These are phyloP conservation scores for Musa beccarii DNA, from an alignment of 176 grass and related monocot genomes.

Conservation along the genomic window DNA sequence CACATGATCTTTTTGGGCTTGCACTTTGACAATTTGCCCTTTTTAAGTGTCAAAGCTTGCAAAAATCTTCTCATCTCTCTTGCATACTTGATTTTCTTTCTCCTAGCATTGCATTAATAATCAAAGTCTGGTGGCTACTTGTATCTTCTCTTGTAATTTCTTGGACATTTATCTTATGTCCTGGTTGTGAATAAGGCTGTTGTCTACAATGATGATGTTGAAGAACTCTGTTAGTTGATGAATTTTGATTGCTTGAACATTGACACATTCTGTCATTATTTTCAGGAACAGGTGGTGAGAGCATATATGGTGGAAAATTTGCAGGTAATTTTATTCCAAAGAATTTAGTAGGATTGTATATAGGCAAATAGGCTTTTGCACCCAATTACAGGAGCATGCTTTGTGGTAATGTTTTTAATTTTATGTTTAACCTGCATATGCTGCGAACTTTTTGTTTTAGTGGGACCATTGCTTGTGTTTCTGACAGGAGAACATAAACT, in stretches of 20 bases:
- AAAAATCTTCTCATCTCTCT: not conserved
- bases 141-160: not conserved
- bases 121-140: not conserved
- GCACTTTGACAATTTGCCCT: not conserved
- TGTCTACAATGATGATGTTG: not conserved
- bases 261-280: not conserved
- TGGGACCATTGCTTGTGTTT: not conserved
- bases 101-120: not conserved
- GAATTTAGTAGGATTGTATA: not conserved
- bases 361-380: not conserved
- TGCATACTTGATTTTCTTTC: not conserved
- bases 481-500: not conserved
- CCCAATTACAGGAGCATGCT: not conserved
- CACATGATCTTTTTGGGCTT: not conserved
- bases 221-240: not conserved
- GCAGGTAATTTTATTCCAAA: conserved; percentile 46
- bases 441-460: not conserved
- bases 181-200: not conserved
- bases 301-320: conserved; percentile 70
- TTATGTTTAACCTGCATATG: not conserved
- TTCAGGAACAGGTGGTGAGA: conserved; percentile 28
- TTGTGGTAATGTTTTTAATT: not conserved
- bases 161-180: not conserved
- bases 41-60: not conserved
- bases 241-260: not conserved